Evolutionary conservation across 2,329 filamentous ascomycete species (phyloP), one percentile per base, ranked within the genome.

Genomic region (Nemania abortiva): DNA sequence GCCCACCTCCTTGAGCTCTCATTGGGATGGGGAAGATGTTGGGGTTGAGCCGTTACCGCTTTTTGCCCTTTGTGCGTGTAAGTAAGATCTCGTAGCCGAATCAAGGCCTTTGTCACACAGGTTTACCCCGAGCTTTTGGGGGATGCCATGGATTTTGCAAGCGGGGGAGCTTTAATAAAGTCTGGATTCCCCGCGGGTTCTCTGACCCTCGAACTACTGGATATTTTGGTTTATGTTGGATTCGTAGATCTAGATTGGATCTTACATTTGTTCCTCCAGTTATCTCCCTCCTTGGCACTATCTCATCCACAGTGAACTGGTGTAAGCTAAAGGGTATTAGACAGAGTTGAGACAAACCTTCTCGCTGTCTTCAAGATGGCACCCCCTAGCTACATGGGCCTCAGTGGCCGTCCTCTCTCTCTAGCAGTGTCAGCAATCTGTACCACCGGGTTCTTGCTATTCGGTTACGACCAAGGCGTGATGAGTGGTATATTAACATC

Each of bases 371-470:
- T 58, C 56, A 72, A 69, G 34, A 88, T 88, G 86, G 82, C 85
- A 71, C 84, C 86, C 72, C 85, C 86, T 60, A 84, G 76, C 20
- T 90, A 84, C 76, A 85, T 87, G 77, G 89, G 89, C 78, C 82
- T 91, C 68, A 86, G 85, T 42, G 90, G 90, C 77, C 84, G 82
- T 72, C 82, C 81, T 45, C 83, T 91, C 62, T 87, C 85, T 20
- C 74, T 89, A 69, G 81, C 85, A 47, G 84, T 91, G 55, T 89
- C 89, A 1, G 84, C 85, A n/a, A 84, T 91, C 29, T 88, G 89
- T 3, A 91, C 89, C 0, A 89, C 87, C 58, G 89, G 87, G 24
- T 90, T 90, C 80, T 77, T 89, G 31, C 83, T 88, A n/a, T 88
- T 88, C 69, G 86, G 86, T 34, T 74, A 72, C 24, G 70, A 74